These are phyloP conservation scores for Albizia julibrissin DNA, from an alignment of 306 rosid species.

Conservation along the genomic window DNA sequence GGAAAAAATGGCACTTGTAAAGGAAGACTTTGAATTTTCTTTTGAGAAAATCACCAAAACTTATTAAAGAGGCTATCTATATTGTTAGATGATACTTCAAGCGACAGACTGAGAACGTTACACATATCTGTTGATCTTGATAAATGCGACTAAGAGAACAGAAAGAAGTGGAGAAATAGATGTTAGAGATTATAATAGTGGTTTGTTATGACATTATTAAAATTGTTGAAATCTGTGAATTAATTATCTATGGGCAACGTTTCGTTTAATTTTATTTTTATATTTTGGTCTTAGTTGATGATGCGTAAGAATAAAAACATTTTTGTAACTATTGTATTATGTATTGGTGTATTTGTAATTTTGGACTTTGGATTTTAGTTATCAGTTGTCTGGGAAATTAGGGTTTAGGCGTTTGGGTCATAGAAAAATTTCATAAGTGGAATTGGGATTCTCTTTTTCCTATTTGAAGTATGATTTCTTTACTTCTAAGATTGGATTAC, in stretches of 20 bases:
- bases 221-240: neutral
- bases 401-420: neutral
- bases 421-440: neutral
- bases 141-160: neutral
- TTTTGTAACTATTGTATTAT: neutral
- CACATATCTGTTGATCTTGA: neutral
- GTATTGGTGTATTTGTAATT: neutral
- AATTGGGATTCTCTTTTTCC: neutral
- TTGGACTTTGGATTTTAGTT: neutral
- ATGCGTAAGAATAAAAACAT: neutral
- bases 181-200: constrained; percentile 6
- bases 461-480: neutral
- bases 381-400: neutral
- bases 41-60: neutral
- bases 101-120: neutral
- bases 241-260: neutral
- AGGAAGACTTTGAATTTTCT: neutral
- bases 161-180: neutral
- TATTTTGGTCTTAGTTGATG: neutral
- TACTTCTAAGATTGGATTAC: neutral
- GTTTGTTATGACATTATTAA: neutral
- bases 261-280: neutral
- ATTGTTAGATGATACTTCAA: constrained; percentile 19
- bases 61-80: constrained; percentile 9
- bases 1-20: constrained; percentile 10